These are phyloP conservation scores for Akanthomyces dipterigenus DNA, from an alignment of 2,329 filamentous ascomycete species.

Conservation along the genomic window DNA sequence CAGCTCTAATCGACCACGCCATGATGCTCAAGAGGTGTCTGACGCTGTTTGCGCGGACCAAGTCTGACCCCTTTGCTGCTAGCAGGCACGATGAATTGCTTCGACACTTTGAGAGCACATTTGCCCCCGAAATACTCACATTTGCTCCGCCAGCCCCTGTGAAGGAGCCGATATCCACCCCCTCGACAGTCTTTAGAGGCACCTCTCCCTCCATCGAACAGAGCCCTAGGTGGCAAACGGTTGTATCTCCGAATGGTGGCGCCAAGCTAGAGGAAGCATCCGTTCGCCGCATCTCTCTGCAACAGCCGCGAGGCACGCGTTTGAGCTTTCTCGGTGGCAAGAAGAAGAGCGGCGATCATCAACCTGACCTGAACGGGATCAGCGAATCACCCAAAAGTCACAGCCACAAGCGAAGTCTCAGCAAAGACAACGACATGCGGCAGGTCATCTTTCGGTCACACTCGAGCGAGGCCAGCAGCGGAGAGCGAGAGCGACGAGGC, in stretches of 20 bases:
- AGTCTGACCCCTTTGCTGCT: slow-evolving; percentile 13
- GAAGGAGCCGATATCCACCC: slow-evolving; percentile 34
- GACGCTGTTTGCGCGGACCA: slow-evolving; percentile 58
- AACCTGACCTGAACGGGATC: slow-evolving; percentile 22
- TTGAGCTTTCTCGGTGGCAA: slow-evolving; percentile 52
- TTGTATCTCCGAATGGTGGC: slow-evolving; percentile 28
- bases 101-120: slow-evolving; percentile 53
- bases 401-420: slow-evolving; percentile 22
- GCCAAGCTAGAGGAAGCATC: slow-evolving; percentile 42
- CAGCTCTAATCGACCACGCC: slow-evolving; percentile 83
- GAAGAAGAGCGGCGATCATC: slow-evolving; percentile 35
- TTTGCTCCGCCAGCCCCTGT: slow-evolving; percentile 47
- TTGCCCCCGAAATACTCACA: slow-evolving; percentile 58
- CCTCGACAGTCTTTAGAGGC: slow-evolving; percentile 41
- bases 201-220: slow-evolving; percentile 39
- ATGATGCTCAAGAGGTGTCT: slow-evolving; percentile 81
- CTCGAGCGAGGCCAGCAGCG: slow-evolving; percentile 16
- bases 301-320: slow-evolving; percentile 42
- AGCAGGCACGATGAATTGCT: slow-evolving; percentile 48
- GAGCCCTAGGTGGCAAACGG: slow-evolving; percentile 25
- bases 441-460: slow-evolving; percentile 40
- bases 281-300: slow-evolving; percentile 43
- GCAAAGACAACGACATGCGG: slow-evolving; percentile 22
- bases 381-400: slow-evolving; percentile 20
- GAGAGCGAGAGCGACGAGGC: slow-evolving; percentile 16